Percentiles rank a stretch among this genome's conserved stretches.
Evolutionary conservation across 2,329 filamentous ascomycete genomes (phyloP).

Genomic region (Allantophomopsis lycopodina): DNA sequence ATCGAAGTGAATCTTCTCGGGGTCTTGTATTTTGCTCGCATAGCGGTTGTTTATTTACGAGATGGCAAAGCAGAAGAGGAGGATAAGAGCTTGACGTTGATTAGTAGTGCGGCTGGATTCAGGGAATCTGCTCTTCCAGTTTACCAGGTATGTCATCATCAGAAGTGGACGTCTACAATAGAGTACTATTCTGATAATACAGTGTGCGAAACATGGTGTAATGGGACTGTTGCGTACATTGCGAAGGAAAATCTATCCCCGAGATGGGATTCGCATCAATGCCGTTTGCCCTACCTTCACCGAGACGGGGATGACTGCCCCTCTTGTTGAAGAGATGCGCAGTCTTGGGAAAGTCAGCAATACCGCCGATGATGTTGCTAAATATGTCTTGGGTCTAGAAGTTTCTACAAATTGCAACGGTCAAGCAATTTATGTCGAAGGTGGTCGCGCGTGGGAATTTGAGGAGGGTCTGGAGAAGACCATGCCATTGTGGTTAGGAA

Average conservation of each 20-base stretch:
- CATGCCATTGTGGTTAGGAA: slow-evolving; percentile 5
- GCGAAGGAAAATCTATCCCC: slow-evolving; percentile 21
- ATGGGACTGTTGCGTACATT: slow-evolving; percentile 33
- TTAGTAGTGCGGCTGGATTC: slow-evolving; percentile 31
- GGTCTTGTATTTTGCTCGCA: slow-evolving; percentile 6
- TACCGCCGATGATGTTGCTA: slow-evolving; percentile 29
- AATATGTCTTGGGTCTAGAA: slow-evolving; percentile 31
- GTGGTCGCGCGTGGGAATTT: slow-evolving; percentile 6
- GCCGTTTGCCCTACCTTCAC: slow-evolving; percentile 42
- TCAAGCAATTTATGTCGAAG: slow-evolving; percentile 32
- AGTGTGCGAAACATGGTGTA: slow-evolving; percentile 31
- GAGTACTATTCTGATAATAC: no score
- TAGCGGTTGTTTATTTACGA: slow-evolving; percentile 6
- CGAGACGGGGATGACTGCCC: slow-evolving; percentile 24
- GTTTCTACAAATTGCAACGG: slow-evolving; percentile 29
- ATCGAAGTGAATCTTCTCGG: slow-evolving; percentile 7
- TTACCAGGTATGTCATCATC: slow-evolving; percentile 1
- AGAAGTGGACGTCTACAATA: not conserved
- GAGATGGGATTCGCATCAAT: slow-evolving; percentile 35
- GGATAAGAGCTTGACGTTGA: slow-evolving; percentile 15
- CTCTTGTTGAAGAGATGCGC: slow-evolving; percentile 23
- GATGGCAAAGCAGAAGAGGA: not conserved
- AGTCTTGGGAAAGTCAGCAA: slow-evolving; percentile 13
- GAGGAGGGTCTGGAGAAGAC: slow-evolving; percentile 6
- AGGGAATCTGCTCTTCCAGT: slow-evolving; percentile 16